Evolutionary conservation across 2,329 filamentous ascomycete species (phyloP).

Genomic region (Pseudopyricularia cyperi): DNA sequence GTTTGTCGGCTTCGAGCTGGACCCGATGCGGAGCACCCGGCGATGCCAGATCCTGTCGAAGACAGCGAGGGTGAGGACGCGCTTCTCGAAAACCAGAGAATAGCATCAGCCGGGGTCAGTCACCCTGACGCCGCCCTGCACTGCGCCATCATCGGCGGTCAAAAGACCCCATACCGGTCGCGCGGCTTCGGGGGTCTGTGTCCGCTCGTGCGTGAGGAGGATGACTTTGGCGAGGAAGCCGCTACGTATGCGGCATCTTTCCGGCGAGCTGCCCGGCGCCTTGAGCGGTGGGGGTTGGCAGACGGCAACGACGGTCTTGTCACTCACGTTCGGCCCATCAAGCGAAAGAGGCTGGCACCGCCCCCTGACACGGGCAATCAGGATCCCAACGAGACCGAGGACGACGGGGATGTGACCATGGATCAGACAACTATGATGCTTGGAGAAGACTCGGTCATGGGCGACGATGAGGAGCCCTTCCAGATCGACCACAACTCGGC

Average conservation of each 20-base stretch:
- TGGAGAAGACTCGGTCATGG: not conserved
- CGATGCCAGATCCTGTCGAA: conserved; percentile 40
- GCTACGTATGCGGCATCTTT: conserved; percentile 53
- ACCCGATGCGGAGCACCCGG: conserved; percentile 17
- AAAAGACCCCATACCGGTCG: conserved; percentile 32
- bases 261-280: conserved; percentile 46
- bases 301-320: conserved; percentile 29
- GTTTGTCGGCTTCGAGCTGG: conserved; percentile 39
- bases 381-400: conserved; percentile 19
- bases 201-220: conserved; percentile 45
- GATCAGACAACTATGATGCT: not conserved
- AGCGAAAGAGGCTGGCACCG: conserved; percentile 18
- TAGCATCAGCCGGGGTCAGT: conserved; percentile 3
- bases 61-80: conserved; percentile 50
- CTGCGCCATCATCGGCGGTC: conserved; percentile 4
- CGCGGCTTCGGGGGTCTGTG: conserved; percentile 51
- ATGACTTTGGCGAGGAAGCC: conserved; percentile 68
- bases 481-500: not conserved
- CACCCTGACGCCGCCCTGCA: conserved; percentile 7
- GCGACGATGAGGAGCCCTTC: not conserved
- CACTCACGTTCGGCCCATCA: conserved; percentile 26
- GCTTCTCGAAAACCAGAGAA: conserved; percentile 13
- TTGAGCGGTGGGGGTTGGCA: conserved; percentile 55
- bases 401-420: conserved; percentile 7
- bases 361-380: conserved; percentile 9